Percentiles rank a stretch among this genome's conserved stretches.
Evolutionary conservation across 768 basidiomycete species (phyloP).

Genomic region (Leccinum arenicola): DNA sequence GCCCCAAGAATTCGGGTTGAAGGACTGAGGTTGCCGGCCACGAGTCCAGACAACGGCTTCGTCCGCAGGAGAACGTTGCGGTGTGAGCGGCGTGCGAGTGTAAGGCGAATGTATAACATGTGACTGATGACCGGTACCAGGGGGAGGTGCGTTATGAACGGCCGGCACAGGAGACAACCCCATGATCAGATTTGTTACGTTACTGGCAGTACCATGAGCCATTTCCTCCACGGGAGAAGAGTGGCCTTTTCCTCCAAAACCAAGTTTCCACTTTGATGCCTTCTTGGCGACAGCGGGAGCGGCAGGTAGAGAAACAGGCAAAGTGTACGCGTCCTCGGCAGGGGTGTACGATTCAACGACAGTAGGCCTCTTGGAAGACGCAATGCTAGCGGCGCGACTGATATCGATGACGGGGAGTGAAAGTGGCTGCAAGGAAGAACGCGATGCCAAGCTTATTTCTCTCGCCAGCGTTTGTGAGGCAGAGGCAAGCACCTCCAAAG

Average conservation of each 20-base stretch:
- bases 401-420: slow-evolving; percentile 23
- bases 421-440: slow-evolving; percentile 39
- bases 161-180: slow-evolving; percentile 33
- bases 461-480: slow-evolving; percentile 82
- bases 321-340: slow-evolving; percentile 19
- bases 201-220: slow-evolving; percentile 65
- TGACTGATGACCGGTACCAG: slow-evolving; percentile 11
- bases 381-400: slow-evolving; percentile 21
- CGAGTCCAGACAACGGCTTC: slow-evolving; percentile 46
- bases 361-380: slow-evolving; percentile 38
- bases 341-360: slow-evolving; percentile 30
- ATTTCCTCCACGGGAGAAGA: slow-evolving; percentile 36
- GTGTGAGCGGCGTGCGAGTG: slow-evolving; percentile 28
- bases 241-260: slow-evolving; percentile 64
- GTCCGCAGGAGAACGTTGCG: slow-evolving; percentile 39
- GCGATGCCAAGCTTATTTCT: slow-evolving; percentile 72
- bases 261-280: slow-evolving; percentile 56
- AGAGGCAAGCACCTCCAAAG: slow-evolving; percentile 67
- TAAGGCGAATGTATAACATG: slow-evolving; percentile 21
- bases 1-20: slow-evolving; percentile 20
- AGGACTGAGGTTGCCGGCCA: slow-evolving; percentile 40
- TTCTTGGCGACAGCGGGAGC: slow-evolving; percentile 58
- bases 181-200: slow-evolving; percentile 76
- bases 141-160: background rate
- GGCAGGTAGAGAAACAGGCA: slow-evolving; percentile 23